Percentiles rank a stretch among this genome's conserved stretches.
Evolutionary conservation across 805 yeast genomes (phyloP).

Genomic region (Candida schatavii): DNA sequence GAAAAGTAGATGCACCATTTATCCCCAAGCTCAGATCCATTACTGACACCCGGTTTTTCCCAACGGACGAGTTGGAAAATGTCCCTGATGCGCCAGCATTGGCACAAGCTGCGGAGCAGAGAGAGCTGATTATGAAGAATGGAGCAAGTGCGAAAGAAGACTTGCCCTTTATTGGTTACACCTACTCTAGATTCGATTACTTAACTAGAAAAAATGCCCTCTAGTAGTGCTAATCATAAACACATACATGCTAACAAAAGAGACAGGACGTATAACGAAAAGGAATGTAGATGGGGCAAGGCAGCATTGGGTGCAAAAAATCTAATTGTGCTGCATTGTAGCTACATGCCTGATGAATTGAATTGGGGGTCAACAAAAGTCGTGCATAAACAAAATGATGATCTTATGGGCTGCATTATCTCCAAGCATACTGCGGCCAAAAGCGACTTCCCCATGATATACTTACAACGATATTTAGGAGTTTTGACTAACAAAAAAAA

Average conservation of each 20-base stretch:
- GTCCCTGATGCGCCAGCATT: slow-evolving; percentile 82
- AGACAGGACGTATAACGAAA: background rate
- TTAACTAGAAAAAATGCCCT: slow-evolving; percentile 72
- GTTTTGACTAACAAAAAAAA: too few species aligned
- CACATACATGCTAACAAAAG: background rate
- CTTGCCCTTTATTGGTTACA: slow-evolving; percentile 95
- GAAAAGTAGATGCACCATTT: slow-evolving; percentile 89
- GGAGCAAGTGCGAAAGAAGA: slow-evolving; percentile 69
- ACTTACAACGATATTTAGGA: too few species aligned
- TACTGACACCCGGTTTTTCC: slow-evolving; percentile 97
- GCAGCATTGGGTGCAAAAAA: too few species aligned
- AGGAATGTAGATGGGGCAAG: background rate
- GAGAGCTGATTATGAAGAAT: slow-evolving; percentile 49
- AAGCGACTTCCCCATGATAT: too few species aligned
- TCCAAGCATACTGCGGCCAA: too few species aligned
- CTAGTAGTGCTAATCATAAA: slow-evolving; percentile 10
- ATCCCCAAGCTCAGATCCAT: slow-evolving; percentile 88
- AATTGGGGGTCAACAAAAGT: too few species aligned
- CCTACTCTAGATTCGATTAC: slow-evolving; percentile 92
- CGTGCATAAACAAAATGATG: too few species aligned
- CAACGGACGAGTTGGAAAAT: slow-evolving; percentile 92
- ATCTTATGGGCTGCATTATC: too few species aligned
- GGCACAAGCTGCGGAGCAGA: slow-evolving; percentile 57
- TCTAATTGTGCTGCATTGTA: too few species aligned
- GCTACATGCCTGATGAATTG: too few species aligned